These are phyloP conservation scores for Brettanomyces nanus DNA, from an alignment of 805 yeast genomes.

Conservation along the genomic window DNA sequence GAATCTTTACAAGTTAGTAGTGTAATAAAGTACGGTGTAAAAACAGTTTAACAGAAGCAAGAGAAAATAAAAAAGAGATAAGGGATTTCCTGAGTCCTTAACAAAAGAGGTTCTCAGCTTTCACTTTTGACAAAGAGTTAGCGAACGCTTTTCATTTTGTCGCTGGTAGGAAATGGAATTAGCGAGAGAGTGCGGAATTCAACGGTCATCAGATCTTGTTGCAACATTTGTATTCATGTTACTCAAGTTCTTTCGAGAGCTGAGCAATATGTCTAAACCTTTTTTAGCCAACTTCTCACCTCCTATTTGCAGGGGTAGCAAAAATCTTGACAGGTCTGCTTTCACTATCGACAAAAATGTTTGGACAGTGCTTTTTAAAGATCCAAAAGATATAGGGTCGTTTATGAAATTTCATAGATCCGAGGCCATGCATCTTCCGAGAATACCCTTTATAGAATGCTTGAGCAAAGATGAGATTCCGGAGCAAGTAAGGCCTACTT, in stretches of 20 bases:
- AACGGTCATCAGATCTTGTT: no score
- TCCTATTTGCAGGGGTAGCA: constrained; percentile 64
- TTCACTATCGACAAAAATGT: constrained; percentile 53
- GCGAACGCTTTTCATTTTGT: no score
- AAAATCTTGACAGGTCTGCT: constrained; percentile 52
- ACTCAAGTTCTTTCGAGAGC: no score
- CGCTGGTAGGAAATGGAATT: no score
- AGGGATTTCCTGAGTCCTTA: neutral
- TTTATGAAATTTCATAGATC: constrained; percentile 51
- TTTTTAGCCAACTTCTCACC: constrained; percentile 30
- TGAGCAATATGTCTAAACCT: constrained; percentile 1
- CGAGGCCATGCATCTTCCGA: constrained; percentile 64
- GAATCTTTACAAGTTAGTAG: no score
- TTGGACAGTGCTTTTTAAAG: constrained; percentile 61
- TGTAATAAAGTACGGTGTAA: no score
- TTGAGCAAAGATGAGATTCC: constrained; percentile 13
- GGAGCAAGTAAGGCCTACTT: constrained; percentile 4
- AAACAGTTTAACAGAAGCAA: neutral
- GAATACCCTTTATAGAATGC: constrained; percentile 61
- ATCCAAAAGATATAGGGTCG: constrained; percentile 51
- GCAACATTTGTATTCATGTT: no score
- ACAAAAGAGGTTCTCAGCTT: no score
- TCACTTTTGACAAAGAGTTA: no score
- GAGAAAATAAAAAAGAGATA: neutral
- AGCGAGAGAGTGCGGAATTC: no score